Evolutionary conservation across 306 rosid species (phyloP).

Genomic region (Fragaria nilgerrensis): DNA sequence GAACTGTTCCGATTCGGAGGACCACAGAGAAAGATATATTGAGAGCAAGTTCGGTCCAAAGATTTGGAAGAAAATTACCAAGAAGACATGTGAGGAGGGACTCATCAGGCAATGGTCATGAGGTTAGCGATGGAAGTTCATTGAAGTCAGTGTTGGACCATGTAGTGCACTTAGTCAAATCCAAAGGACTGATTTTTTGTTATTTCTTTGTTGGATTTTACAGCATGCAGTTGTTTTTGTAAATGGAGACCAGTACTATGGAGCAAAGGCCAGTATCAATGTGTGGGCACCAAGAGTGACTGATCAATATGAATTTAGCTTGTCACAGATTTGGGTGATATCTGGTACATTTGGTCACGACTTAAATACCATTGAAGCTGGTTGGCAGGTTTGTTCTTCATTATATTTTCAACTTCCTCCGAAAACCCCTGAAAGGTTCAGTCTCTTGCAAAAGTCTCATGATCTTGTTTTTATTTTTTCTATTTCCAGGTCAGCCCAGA

Average conservation of each 20-base stretch:
- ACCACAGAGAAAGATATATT: constrained; percentile 68
- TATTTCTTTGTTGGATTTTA: constrained; percentile 11
- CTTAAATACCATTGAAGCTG: constrained; percentile 95
- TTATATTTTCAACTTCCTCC: neutral
- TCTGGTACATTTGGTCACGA: constrained; percentile 92
- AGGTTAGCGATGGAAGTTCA: constrained; percentile 46
- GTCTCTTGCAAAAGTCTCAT: neutral
- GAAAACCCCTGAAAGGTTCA: neutral
- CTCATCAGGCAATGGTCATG: constrained; percentile 82
- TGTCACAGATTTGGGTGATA: constrained; percentile 95
- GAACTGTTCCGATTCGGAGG: constrained; percentile 88
- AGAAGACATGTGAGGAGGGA: constrained; percentile 65
- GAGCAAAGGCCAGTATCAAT: constrained; percentile 91
- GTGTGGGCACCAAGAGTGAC: constrained; percentile 85
- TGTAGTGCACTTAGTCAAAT: neutral
- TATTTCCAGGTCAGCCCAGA: constrained; percentile 87
- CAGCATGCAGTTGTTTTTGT: constrained; percentile 97
- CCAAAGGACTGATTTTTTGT: neutral
- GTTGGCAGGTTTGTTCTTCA: constrained; percentile 84
- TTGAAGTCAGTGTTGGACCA: neutral
- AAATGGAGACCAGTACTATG: constrained; percentile 92
- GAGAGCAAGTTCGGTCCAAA: constrained; percentile 66
- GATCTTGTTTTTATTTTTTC: neutral
- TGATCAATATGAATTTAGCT: constrained; percentile 84
- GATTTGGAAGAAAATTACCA: constrained; percentile 81